phyloP scores from a whole-genome alignment of 2,329 filamentous ascomycete species.

The Phyllosticta citribraziliensis region DNA sequence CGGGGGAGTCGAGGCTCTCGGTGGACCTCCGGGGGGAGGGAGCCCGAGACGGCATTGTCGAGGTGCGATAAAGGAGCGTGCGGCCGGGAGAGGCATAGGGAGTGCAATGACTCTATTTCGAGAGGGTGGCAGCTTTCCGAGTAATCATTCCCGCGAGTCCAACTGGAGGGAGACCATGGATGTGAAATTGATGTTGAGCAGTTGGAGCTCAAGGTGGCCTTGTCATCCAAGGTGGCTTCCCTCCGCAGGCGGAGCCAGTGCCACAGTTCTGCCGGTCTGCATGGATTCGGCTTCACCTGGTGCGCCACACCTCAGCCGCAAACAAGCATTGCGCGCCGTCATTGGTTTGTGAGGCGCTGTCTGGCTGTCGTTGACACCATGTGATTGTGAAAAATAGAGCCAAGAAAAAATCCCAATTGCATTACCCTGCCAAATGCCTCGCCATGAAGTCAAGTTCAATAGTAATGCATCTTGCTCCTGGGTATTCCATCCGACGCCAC shows the following conservation, averaged over 20 bases:
- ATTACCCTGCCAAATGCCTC: not conserved
- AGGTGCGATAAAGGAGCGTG: conserved; percentile 5
- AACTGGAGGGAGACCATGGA: not conserved
- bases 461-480: conserved; percentile 7
- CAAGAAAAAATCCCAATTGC: not conserved
- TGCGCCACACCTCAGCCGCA: not conserved
- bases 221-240: conserved; percentile 1
- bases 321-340: not conserved
- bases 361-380: no score
- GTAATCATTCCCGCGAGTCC: conserved; percentile 3
- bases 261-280: not conserved
- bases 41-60: conserved; percentile 33
- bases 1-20: conserved; percentile 39
- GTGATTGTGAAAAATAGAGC: no score
- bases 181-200: not conserved
- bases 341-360: no score
- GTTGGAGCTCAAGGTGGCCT: conserved; percentile 2
- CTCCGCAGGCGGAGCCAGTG: not conserved
- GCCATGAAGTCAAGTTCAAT: not conserved
- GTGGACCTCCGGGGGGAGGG: conserved; percentile 36
- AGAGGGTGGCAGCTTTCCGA: not conserved
- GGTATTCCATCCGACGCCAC: conserved; percentile 10
- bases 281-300: not conserved
- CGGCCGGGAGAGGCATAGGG: conserved; percentile 14
- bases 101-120: conserved; percentile 2